Evolutionary conservation across 345 rosid species (phyloP).

Genomic region (Corchorus olitorius): DNA sequence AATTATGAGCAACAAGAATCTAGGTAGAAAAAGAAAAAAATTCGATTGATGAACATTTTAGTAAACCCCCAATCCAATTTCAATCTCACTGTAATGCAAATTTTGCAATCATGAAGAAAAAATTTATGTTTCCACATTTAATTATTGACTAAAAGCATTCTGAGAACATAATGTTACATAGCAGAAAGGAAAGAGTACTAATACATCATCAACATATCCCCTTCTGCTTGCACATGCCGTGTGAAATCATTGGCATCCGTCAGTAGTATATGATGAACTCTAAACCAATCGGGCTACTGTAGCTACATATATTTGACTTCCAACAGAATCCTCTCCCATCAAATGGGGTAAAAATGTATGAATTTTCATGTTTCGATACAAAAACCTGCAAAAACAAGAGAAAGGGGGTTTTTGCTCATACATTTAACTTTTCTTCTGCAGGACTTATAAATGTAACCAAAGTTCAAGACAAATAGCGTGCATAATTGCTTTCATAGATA

Average conservation of each 20-base stretch:
- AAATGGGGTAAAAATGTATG: background rate
- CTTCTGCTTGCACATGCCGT: background rate
- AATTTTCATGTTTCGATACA: background rate
- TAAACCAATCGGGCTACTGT: background rate
- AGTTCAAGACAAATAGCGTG: background rate
- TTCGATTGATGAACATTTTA: no score
- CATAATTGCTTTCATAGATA: background rate
- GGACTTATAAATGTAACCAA: background rate
- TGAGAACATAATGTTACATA: background rate
- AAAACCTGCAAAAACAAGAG: constrained; percentile 13
- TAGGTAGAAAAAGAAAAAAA: no score
- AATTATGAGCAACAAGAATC: no score
- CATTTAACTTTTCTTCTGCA: background rate
- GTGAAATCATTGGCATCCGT: background rate
- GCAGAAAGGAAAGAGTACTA: background rate
- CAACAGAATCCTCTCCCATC: constrained; percentile 3
- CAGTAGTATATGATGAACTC: background rate
- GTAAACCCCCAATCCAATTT: no score
- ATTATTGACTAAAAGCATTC: no score
- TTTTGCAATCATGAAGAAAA: no score
- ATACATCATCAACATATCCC: background rate
- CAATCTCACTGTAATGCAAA: no score
- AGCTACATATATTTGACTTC: background rate
- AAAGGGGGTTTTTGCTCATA: no score
- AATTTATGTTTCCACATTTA: no score